Evolutionary conservation across 2,329 filamentous ascomycete genomes (phyloP).

Genomic region (Hymenoscyphus salicellus): DNA sequence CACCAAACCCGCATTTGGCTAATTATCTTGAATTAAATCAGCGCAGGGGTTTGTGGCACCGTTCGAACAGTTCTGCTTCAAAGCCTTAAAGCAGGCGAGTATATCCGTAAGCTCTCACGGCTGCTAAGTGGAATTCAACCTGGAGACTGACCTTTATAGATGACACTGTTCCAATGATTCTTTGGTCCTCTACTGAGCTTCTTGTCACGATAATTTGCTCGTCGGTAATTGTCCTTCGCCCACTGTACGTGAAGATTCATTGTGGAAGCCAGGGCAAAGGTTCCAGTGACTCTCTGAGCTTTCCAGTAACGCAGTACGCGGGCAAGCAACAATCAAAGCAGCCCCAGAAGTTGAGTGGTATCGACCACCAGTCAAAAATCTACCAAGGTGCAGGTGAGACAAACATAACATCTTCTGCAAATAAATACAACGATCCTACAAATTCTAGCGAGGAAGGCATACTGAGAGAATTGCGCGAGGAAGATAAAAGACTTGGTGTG

Average conservation of each 20-base stretch:
- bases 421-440: not conserved
- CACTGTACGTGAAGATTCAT: not conserved
- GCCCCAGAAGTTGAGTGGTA: not conserved
- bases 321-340: not conserved
- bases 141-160: not conserved
- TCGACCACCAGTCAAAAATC: not conserved
- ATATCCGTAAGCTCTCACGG: conserved; percentile 4
- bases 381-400: not conserved
- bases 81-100: conserved; percentile 5
- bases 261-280: not conserved
- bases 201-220: conserved; percentile 4
- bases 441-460: not conserved
- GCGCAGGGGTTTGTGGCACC: conserved; percentile 10
- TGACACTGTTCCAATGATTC: not conserved
- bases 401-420: not conserved
- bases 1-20: not conserved
- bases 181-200: conserved; percentile 6
- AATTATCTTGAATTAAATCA: not conserved
- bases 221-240: conserved; percentile 2
- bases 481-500: not conserved
- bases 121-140: not conserved
- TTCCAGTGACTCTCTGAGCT: not conserved
- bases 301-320: not conserved
- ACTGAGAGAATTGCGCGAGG: not conserved
- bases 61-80: conserved; percentile 1